phyloP scores from a whole-genome alignment of 805 yeast species.

The Candida alai region DNA sequence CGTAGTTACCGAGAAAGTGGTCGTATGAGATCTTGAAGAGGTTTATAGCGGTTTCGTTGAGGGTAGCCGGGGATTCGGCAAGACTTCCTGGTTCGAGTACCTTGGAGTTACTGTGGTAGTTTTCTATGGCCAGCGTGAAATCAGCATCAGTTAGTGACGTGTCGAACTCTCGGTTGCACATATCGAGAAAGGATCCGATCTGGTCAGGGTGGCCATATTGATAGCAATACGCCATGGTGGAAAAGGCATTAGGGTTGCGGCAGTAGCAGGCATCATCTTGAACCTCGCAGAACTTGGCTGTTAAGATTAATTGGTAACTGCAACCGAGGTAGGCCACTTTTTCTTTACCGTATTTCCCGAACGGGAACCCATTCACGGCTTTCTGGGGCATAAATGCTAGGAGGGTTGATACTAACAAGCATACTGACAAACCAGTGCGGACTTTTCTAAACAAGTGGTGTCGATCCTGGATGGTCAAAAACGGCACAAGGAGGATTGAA shows the following conservation, averaged over 20 bases:
- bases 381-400: conserved; percentile 21
- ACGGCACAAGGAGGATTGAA: conserved; percentile 14
- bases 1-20: conserved; percentile 39
- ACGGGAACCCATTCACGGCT: conserved; percentile 28
- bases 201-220: conserved; percentile 19
- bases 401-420: conserved; percentile 12
- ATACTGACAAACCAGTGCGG: conserved; percentile 8
- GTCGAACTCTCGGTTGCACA: conserved; percentile 21
- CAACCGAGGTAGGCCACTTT: conserved; percentile 31
- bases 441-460: conserved; percentile 2
- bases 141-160: conserved; percentile 17
- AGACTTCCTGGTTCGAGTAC: conserved; percentile 8
- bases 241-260: conserved; percentile 27
- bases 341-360: conserved; percentile 24
- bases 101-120: conserved; percentile 16
- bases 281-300: conserved; percentile 20
- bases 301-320: conserved; percentile 18
- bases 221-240: conserved; percentile 37
- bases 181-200: conserved; percentile 20
- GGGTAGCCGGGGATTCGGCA: conserved; percentile 22
- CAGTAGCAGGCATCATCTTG: conserved; percentile 20
- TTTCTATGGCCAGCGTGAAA: conserved; percentile 18
- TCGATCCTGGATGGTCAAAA: conserved; percentile 10
- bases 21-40: conserved; percentile 26
- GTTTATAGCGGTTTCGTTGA: conserved; percentile 18